phyloP scores from a whole-genome alignment of 129 eudicot genomes.

The Tagetes patula region DNA sequence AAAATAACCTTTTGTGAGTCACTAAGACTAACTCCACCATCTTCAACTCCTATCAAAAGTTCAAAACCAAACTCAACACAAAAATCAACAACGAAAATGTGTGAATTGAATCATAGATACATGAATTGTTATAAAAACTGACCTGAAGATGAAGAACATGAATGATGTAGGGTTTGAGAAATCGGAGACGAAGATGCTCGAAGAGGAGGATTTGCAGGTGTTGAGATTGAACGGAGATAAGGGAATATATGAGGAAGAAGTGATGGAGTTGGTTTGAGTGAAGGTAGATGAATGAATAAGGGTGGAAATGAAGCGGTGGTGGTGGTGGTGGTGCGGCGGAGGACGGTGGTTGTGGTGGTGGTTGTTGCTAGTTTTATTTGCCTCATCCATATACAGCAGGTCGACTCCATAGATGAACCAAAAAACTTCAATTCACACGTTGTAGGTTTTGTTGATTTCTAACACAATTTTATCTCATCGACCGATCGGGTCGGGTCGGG shows the following conservation, averaged over 20 bases:
- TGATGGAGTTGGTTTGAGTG: slow-evolving; percentile 14
- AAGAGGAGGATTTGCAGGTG: slow-evolving; percentile 16
- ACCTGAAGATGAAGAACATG: slow-evolving; percentile 30
- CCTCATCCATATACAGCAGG: slow-evolving; percentile 39
- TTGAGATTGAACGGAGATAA: slow-evolving; percentile 39
- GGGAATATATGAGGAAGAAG: slow-evolving; percentile 12
- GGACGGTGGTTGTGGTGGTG: slow-evolving; percentile 23
- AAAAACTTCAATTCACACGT: background rate
- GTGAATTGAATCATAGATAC: background rate
- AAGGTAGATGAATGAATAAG: background rate
- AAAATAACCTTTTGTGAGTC: slow-evolving; percentile 47
- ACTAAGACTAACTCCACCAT: slow-evolving; percentile 21
- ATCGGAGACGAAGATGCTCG: slow-evolving; percentile 24
- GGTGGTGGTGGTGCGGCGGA: slow-evolving; percentile 32
- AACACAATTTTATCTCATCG: too few relatives aligned
- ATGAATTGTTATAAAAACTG: background rate
- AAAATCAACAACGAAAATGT: background rate
- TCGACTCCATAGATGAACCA: slow-evolving; percentile 9
- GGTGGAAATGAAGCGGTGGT: slow-evolving; percentile 25
- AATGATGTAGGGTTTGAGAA: slow-evolving; percentile 20
- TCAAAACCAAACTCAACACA: slow-evolving; percentile 2
- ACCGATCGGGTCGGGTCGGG: too few relatives aligned
- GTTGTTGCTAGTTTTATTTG: slow-evolving; percentile 32
- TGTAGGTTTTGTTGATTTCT: background rate
- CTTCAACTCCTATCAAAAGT: slow-evolving; percentile 35